These are phyloP conservation scores for Crithidia fasciculata DNA, from an alignment of 208 protist species.

Conservation along the genomic window DNA sequence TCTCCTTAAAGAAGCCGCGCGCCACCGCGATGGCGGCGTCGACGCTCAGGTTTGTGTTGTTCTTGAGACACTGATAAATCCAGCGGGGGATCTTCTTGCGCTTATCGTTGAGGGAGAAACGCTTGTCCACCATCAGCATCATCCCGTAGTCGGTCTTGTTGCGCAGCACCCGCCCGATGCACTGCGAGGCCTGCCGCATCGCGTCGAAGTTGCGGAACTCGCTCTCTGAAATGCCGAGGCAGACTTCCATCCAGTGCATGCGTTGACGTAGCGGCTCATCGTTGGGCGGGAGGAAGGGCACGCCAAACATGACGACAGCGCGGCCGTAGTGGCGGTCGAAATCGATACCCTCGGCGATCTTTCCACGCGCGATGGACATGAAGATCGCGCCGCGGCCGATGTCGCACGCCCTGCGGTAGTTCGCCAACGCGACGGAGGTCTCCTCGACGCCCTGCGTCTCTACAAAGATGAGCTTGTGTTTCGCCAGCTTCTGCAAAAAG, in stretches of 20 bases:
- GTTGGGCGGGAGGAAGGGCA: slow-evolving; percentile 95
- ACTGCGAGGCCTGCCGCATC: slow-evolving; percentile 99
- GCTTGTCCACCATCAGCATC: slow-evolving; percentile 98
- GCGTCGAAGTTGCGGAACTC: slow-evolving; percentile 99
- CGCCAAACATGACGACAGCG: slow-evolving; percentile 97
- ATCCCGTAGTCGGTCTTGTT: slow-evolving; percentile 99
- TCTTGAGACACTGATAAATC: slow-evolving; percentile 91
- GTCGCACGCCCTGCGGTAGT: slow-evolving; percentile 97
- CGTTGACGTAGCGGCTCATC: slow-evolving; percentile 93
- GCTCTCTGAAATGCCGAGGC: slow-evolving; percentile 95
- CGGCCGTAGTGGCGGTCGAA: slow-evolving; percentile 98
- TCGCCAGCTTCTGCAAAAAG: slow-evolving; percentile 92
- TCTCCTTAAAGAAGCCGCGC: slow-evolving; percentile 93
- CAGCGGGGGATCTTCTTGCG: slow-evolving; percentile 91
- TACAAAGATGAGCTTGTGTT: slow-evolving; percentile 99
- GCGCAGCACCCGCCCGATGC: slow-evolving; percentile 98
- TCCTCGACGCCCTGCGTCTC: slow-evolving; percentile 98
- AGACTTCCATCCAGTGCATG: slow-evolving; percentile 97
- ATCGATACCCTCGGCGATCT: slow-evolving; percentile 99
- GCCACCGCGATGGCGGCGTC: slow-evolving; percentile 90
- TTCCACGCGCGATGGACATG: slow-evolving; percentile 97
- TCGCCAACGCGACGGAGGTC: slow-evolving; percentile 96
- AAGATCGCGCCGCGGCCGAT: slow-evolving; percentile 98
- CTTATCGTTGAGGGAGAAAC: slow-evolving; percentile 97
- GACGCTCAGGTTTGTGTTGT: slow-evolving; percentile 92